phyloP scores from a whole-genome alignment of 805 yeast species.

The Naumovozyma castellii region DNA sequence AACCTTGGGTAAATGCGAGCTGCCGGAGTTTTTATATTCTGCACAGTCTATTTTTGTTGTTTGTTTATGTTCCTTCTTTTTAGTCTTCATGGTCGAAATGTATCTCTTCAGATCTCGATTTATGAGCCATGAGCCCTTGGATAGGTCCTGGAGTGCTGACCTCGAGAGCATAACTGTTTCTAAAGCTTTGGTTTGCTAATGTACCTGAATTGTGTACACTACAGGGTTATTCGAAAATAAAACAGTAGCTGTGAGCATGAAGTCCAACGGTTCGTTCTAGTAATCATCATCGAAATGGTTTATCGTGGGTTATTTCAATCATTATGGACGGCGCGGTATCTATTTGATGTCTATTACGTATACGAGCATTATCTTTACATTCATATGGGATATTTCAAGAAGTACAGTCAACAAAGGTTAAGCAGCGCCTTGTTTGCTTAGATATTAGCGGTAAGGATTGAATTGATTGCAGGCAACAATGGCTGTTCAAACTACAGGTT shows the following conservation, averaged over 20 bases:
- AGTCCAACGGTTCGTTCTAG: too few relatives aligned
- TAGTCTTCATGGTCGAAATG: neutral
- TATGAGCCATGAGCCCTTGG: neutral
- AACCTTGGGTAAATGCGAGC: too few relatives aligned
- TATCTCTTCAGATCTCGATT: neutral
- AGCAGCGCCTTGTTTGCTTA: too few relatives aligned
- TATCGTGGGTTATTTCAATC: neutral
- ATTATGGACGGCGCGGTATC: neutral
- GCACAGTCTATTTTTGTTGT: neutral
- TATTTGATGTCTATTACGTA: neutral
- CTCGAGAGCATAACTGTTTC: neutral
- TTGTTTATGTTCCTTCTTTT: neutral
- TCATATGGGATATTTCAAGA: too few relatives aligned
- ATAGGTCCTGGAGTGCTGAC: neutral
- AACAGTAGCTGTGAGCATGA: too few relatives aligned
- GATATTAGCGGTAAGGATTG: neutral
- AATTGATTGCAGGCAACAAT: neutral
- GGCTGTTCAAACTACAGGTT: constrained; percentile 14
- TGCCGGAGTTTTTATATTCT: too few relatives aligned
- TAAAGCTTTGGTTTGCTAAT: too few relatives aligned
- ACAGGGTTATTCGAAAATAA: too few relatives aligned
- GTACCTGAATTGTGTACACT: too few relatives aligned
- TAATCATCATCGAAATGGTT: too few relatives aligned
- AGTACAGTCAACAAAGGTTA: too few relatives aligned
- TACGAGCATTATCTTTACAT: neutral